These are phyloP conservation scores for Chamaecyparis obtusa DNA, from an alignment of 75 land plant species.

Conservation along the genomic window DNA sequence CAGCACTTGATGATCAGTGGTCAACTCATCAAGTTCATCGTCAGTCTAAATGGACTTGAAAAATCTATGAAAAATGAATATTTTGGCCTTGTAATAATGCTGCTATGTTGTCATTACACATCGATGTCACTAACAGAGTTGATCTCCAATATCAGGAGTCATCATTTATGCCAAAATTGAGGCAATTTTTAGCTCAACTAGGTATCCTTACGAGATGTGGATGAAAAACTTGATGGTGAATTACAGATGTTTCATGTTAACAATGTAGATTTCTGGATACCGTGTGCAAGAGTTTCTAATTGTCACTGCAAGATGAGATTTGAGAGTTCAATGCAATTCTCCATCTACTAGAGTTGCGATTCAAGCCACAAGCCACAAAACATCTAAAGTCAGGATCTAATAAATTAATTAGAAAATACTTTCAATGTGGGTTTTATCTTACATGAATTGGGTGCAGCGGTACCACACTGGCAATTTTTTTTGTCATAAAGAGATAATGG, in stretches of 20 bases:
- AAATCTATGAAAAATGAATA: neutral
- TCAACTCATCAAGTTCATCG: neutral
- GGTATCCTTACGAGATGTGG: neutral
- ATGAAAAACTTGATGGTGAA: neutral
- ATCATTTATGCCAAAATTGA: neutral
- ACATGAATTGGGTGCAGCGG: neutral
- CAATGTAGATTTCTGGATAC: neutral
- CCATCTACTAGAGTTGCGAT: neutral
- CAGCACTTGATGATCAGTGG: neutral
- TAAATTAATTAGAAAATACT: neutral
- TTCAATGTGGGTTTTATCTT: neutral
- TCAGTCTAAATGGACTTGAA: neutral
- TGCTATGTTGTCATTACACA: neutral
- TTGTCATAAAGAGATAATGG: neutral
- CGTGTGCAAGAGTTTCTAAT: neutral
- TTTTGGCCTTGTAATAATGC: neutral
- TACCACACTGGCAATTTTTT: neutral
- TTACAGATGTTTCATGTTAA: neutral
- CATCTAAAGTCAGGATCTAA: neutral
- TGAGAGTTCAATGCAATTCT: neutral
- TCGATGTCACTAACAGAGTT: neutral
- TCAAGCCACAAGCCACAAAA: neutral
- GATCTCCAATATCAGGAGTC: neutral
- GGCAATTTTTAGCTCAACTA: neutral
- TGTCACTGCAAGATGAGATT: neutral